Evolutionary conservation across 2,329 filamentous ascomycete species (phyloP), one percentile per base, ranked within the genome.

Genomic region (Penicillium capsulatum): DNA sequence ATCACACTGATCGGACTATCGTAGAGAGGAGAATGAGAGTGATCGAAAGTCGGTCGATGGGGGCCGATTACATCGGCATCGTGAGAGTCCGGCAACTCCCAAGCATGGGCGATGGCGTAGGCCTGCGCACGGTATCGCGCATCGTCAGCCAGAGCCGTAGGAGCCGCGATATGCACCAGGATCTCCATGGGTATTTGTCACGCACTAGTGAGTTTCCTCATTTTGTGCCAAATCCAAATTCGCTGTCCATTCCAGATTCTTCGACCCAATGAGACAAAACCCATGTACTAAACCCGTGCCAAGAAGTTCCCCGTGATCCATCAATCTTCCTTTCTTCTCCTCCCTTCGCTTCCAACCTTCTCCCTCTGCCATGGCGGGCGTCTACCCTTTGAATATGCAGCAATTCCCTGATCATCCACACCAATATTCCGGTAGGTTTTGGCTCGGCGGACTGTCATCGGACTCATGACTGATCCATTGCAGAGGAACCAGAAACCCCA

Each of bases 101-200:
- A 68, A 26, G 51, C 53, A 31, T 65, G 42, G 35, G 19, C 5
- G 9, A 64, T 62, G 7, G 65, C 60, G 35, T 57, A 54, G 29
- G 66, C 64, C 22, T 68, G 63, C 9, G 62, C 55, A 24, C 57
- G 57, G 51, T 69, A 67, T 37, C 55, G 58, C 20, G 55, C 57
- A 52, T 70, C 66, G 43, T 70, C 63, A 31, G 46, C 50, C 24
- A 47, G 51, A 35, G 53, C 57, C 47, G 63, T 63, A 19, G 64
- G 59, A 13, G 67, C 67, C 35, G 63, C 57, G 45, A 70, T 55
- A 51, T 69, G 67, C 34, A 68, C 63, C 38, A 69, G 63, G 39
- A 69, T 60, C 53, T 69, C 47, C 51, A 59, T 60, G 29, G 19
- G 31, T 39, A 44, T 44, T 44, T 44, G 41, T 44, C 41, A 44